Base-by-base conservation (phyloP, 768 basidiomycete genomes). In the Cystobasidium onofrii region DNA sequence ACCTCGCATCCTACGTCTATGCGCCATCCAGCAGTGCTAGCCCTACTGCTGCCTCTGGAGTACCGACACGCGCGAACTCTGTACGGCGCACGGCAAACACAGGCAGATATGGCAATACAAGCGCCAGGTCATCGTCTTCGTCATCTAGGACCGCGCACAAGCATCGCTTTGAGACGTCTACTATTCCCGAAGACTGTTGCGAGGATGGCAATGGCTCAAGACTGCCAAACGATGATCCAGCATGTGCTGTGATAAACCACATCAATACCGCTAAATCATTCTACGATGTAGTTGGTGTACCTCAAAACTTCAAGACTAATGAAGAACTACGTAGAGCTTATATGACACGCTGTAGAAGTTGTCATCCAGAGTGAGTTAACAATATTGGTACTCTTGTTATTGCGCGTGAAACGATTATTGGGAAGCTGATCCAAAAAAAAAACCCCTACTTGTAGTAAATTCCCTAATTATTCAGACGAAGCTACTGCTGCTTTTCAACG, bases 401-500 rank as follows among this genome's bases (percentile, higher is more conserved):
- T 33, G 33, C 44, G 7, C 15, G 41, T 46, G 41, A 39, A 39
- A 33, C 33, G 1, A 4, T 54, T 33, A 62, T 17, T 46, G n/a
- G n/a, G n/a, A n/a, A n/a, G n/a, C 43, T 33, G 54, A 54, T 50
- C n/a, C n/a, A n/a, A n/a, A 41, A 50, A 3, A 20, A 50, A 9
- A 9, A n/a, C 18, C n/a, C 29, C 15, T 36, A n/a, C 66, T 27
- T 46, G 34, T 77, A 92, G 91, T 79, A 92, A 92, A 83, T 92
- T 89, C 76, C 89, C 90, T 1, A 81, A 86, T 76, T 87, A 88
- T 78, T 18, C 69, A 57, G 86, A 88, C 3, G 85, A 88, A 57
- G 89, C 91, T 20, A 93, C 91, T 0, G 83, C 86, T 23, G 91
- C 91, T 0, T 93, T 93, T 80, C 91, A 93, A 79, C 89, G 89